These are phyloP conservation scores for Aspergillus heteromorphus DNA, from an alignment of 495 filamentous ascomycete genomes.

Conservation along the genomic window DNA sequence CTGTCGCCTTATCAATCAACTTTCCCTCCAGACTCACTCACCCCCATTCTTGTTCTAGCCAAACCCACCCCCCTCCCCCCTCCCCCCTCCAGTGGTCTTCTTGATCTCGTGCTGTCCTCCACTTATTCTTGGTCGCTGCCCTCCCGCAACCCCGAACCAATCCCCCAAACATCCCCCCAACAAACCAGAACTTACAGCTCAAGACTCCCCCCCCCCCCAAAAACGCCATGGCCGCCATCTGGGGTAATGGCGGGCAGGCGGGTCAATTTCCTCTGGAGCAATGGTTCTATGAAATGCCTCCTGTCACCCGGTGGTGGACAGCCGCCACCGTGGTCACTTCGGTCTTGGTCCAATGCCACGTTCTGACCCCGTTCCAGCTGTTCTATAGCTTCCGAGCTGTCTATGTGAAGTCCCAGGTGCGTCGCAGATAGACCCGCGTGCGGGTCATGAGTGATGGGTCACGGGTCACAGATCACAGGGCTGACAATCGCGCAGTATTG, in stretches of 20 bases:
- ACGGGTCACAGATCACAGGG: background rate
- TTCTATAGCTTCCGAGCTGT: slow-evolving; percentile 95
- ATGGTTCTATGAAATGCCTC: slow-evolving; percentile 98
- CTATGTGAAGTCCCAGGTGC: slow-evolving; percentile 81
- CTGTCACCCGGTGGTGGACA: slow-evolving; percentile 94
- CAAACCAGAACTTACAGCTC: background rate
- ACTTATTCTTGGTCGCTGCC: background rate
- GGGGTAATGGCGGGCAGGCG: slow-evolving; percentile 48
- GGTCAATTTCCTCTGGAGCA: slow-evolving; percentile 82
- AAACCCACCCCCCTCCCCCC: background rate
- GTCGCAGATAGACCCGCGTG: slow-evolving; percentile 2
- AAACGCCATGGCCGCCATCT: slow-evolving; percentile 38
- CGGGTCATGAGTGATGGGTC: background rate
- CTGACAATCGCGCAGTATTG: slow-evolving; percentile 64
- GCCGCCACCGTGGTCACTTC: slow-evolving; percentile 85
- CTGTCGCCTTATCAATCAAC: background rate
- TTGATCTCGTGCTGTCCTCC: background rate
- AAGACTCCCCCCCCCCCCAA: background rate
- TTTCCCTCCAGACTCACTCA: background rate
- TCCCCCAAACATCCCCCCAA: background rate
- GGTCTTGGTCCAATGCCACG: slow-evolving; percentile 84
- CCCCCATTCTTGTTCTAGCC: background rate
- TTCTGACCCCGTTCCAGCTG: slow-evolving; percentile 85
- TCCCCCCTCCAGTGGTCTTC: too few species aligned
- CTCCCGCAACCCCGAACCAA: background rate